phyloP scores from a whole-genome alignment of 768 basidiomycete genomes.

The Vararia minispora region DNA sequence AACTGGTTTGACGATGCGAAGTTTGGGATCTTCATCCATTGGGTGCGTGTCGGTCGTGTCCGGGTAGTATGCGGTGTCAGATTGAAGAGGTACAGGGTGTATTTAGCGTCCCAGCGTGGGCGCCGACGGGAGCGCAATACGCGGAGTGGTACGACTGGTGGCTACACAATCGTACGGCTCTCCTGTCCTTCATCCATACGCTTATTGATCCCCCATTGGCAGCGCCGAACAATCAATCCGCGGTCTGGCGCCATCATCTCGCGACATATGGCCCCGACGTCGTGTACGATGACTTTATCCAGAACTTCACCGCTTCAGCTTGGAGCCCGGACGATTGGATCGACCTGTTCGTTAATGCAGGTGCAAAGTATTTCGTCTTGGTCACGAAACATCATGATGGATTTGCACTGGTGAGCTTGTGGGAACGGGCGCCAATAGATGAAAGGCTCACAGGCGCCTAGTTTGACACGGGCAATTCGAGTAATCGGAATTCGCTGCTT shows the following conservation, averaged over 20 bases:
- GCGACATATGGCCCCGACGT: slow-evolving; percentile 35
- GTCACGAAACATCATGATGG: slow-evolving; percentile 61
- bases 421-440: too few species aligned
- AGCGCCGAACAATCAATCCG: slow-evolving; percentile 24
- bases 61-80: too few species aligned
- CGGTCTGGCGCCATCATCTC: slow-evolving; percentile 38
- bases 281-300: slow-evolving; percentile 48
- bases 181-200: not conserved
- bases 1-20: slow-evolving; percentile 46
- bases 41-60: not conserved
- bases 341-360: slow-evolving; percentile 40
- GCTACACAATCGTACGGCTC: not conserved
- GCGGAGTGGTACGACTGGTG: slow-evolving; percentile 33
- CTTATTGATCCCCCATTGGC: slow-evolving; percentile 28
- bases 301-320: slow-evolving; percentile 37
- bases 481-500: slow-evolving; percentile 35
- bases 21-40: slow-evolving; percentile 35
- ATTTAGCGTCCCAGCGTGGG: slow-evolving; percentile 37
- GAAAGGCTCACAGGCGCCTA: too few species aligned
- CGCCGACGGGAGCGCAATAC: slow-evolving; percentile 20
- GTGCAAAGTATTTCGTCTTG: slow-evolving; percentile 52
- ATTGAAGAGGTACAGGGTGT: slow-evolving; percentile 19
- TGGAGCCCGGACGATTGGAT: slow-evolving; percentile 47
- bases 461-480: slow-evolving; percentile 45
- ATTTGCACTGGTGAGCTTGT: slow-evolving; percentile 24